Evolutionary conservation across 441 rosid genomes (phyloP).

Genomic region (Theobroma grandiflorum): DNA sequence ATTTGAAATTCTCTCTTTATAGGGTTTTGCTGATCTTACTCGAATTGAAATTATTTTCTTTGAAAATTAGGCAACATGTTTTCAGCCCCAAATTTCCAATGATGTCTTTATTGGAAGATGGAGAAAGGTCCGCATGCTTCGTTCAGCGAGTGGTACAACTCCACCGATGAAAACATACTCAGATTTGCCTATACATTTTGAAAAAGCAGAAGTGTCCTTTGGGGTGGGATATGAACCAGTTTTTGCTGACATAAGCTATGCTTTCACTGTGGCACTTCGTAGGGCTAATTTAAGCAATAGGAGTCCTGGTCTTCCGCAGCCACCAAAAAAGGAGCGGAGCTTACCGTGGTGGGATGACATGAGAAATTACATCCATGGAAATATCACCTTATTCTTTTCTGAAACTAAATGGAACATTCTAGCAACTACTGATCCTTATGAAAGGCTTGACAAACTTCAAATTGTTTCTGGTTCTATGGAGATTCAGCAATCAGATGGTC

Average conservation of each 20-base stretch:
- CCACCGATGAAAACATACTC: constrained; percentile 94
- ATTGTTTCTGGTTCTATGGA: constrained; percentile 74
- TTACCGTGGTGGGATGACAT: constrained; percentile 99
- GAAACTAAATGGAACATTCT: constrained; percentile 82
- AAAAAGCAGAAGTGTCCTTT: constrained; percentile 80
- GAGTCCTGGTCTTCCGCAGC: constrained; percentile 64
- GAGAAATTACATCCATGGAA: constrained; percentile 95
- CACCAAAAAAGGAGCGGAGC: constrained; percentile 86
- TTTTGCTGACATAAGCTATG: constrained; percentile 96
- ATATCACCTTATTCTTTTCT: constrained; percentile 66
- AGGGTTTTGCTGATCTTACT: background rate
- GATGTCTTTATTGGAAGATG: constrained; percentile 96
- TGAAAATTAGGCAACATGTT: constrained; percentile 85
- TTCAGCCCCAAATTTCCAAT: constrained; percentile 94
- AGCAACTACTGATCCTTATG: constrained; percentile 97
- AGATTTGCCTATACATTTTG: constrained; percentile 82
- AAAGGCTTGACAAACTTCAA: constrained; percentile 90
- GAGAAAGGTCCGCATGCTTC: constrained; percentile 96
- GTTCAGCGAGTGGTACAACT: constrained; percentile 97
- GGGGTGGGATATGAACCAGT: constrained; percentile 99
- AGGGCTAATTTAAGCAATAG: constrained; percentile 92
- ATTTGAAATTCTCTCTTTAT: background rate
- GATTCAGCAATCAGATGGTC: constrained; percentile 95
- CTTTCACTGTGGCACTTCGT: constrained; percentile 98
- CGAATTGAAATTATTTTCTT: constrained; percentile 36